Conservation (phyloP, 192 early-diverging fungal species). For the Lobulomyces angularis region DNA sequence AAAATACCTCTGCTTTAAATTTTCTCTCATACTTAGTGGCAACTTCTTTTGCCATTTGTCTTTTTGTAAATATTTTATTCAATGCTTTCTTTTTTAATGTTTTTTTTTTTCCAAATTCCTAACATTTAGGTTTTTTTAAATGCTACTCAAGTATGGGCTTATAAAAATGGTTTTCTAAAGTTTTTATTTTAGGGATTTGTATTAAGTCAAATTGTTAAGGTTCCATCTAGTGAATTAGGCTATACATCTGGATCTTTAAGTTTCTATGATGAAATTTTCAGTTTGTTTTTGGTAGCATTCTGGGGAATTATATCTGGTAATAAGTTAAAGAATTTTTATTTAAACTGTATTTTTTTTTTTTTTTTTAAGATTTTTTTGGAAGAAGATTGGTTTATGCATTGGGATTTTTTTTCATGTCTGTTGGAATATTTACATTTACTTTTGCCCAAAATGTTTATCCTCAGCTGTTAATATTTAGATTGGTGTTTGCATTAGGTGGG, state of each 20-base stretch:
- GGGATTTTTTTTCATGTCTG: constrained; percentile 38
- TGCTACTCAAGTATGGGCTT: constrained; percentile 11
- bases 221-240: constrained; percentile 20
- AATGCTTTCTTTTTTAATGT: constrained; percentile 20
- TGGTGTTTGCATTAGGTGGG: constrained; percentile 57
- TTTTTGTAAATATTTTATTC: constrained; percentile 1
- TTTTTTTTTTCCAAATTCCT: constrained; percentile 26
- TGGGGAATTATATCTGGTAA: constrained; percentile 52
- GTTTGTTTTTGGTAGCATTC: constrained; percentile 33
- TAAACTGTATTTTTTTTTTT: not conserved
- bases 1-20: not conserved
- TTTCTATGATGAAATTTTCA: constrained; percentile 52
- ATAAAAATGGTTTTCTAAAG: not conserved
- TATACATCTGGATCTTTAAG: constrained; percentile 40
- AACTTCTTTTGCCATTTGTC: not conserved
- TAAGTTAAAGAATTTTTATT: not conserved
- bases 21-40: constrained; percentile 9
- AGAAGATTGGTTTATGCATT: no score
- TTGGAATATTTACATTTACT: constrained; percentile 34
- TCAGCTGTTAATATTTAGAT: constrained; percentile 38
- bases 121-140: constrained; percentile 44
- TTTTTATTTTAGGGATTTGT: constrained; percentile 17
- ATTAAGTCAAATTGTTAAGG: constrained; percentile 19
- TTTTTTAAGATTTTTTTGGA: not conserved
- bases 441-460: constrained; percentile 43